phyloP scores from a whole-genome alignment of 768 basidiomycete genomes.

The Pleurotus giganteus region DNA sequence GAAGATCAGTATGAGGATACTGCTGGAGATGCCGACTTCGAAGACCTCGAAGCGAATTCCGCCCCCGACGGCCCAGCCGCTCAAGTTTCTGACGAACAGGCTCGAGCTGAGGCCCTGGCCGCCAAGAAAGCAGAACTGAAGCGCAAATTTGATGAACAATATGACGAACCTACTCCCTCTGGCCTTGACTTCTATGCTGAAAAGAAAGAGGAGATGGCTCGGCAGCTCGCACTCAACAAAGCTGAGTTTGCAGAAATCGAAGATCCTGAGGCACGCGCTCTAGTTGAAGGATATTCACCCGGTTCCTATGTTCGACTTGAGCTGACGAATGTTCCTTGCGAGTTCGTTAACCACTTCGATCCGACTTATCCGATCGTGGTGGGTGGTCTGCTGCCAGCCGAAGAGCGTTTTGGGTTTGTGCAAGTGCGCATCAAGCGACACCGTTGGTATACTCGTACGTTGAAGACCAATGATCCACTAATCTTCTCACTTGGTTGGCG shows the following conservation, averaged over 20 bases:
- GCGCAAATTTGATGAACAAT: slow-evolving; percentile 95
- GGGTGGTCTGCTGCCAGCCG: slow-evolving; percentile 85
- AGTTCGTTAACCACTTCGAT: slow-evolving; percentile 92
- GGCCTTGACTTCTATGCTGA: slow-evolving; percentile 88
- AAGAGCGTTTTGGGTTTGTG: slow-evolving; percentile 90
- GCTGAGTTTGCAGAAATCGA: slow-evolving; percentile 77
- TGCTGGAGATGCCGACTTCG: slow-evolving; percentile 39
- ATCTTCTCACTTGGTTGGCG: slow-evolving; percentile 98
- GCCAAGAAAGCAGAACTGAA: slow-evolving; percentile 90
- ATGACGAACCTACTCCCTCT: slow-evolving; percentile 81
- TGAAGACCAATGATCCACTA: slow-evolving; percentile 97
- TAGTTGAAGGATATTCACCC: slow-evolving; percentile 88
- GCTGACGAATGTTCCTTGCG: slow-evolving; percentile 79
- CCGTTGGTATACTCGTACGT: slow-evolving; percentile 85
- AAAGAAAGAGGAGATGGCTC: slow-evolving; percentile 89
- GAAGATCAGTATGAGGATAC: slow-evolving; percentile 39
- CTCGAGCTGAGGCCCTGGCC: slow-evolving; percentile 56
- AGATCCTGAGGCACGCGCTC: slow-evolving; percentile 71
- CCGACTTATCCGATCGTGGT: slow-evolving; percentile 88
- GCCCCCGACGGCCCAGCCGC: slow-evolving; percentile 19
- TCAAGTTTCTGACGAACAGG: slow-evolving; percentile 26
- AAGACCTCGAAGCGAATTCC: slow-evolving; percentile 34
- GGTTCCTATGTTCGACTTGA: slow-evolving; percentile 94
- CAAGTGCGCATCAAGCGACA: slow-evolving; percentile 97
- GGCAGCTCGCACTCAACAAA: slow-evolving; percentile 77